A percentile compares a stretch with the other conserved stretches of the same genome.
Conservation (phyloP, 2,329 filamentous ascomycete genomes). For the Sclerotinia subarctica region DNA sequence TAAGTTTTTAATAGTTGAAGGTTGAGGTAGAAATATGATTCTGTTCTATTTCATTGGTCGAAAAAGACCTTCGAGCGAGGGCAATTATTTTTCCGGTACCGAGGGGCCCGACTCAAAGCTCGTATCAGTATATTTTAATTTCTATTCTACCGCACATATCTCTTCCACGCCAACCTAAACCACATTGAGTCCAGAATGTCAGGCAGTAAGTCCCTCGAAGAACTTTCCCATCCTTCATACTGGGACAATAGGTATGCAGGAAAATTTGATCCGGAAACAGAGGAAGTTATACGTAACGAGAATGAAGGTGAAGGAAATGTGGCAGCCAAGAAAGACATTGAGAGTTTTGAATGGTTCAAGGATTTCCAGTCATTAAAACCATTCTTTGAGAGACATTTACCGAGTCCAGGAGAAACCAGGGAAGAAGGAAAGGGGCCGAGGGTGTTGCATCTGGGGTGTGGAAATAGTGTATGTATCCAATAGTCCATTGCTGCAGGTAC, state of each 20-base stretch:
- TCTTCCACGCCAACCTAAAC: background rate
- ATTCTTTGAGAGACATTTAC: conserved; percentile 47
- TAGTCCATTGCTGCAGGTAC: background rate
- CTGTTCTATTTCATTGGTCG: no score
- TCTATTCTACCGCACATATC: background rate
- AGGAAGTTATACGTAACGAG: background rate
- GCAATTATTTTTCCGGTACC: no score
- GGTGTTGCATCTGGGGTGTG: conserved; percentile 56
- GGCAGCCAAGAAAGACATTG: conserved; percentile 13
- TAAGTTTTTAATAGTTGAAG: no score
- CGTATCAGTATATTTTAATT: no score
- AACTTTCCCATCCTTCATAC: conserved; percentile 22
- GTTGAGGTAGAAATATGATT: no score
- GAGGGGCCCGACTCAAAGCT: no score
- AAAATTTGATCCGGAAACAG: background rate
- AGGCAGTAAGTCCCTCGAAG: conserved; percentile 42
- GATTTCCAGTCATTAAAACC: conserved; percentile 47
- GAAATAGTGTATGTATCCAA: conserved; percentile 50
- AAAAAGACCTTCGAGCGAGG: no score
- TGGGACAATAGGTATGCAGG: conserved; percentile 23
- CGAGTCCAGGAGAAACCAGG: conserved; percentile 37
- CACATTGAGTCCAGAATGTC: background rate
- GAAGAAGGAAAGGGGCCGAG: conserved; percentile 38
- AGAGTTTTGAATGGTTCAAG: conserved; percentile 50
- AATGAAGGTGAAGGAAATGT: conserved; percentile 40